phyloP scores from a whole-genome alignment of 306 rosid genomes.

The Medicago ruthenica region DNA sequence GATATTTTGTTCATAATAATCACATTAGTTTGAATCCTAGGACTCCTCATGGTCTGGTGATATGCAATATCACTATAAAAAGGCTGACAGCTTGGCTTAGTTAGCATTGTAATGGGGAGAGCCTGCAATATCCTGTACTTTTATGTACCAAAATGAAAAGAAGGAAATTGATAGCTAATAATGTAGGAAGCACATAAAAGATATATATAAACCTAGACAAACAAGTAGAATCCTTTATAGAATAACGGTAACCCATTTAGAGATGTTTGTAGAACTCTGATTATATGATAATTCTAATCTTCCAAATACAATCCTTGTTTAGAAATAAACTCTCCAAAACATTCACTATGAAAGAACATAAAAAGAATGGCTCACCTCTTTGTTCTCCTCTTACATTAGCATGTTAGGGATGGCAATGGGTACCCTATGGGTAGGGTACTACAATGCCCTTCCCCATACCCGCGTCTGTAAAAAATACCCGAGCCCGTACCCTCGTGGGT shows the following conservation, averaged over 20 bases:
- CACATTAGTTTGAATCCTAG: conserved; percentile 25
- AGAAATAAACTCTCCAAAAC: background rate
- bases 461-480: too few species aligned
- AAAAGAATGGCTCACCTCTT: conserved; percentile 11
- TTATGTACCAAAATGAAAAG: background rate
- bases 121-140: background rate
- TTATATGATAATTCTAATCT: background rate
- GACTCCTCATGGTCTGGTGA: conserved; percentile 7
- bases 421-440: too few species aligned
- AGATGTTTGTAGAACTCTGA: conserved; percentile 6
- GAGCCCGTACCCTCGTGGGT: too few species aligned
- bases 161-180: background rate
- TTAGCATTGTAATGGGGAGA: conserved; percentile 1
- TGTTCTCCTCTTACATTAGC: conserved; percentile 26
- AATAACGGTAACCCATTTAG: conserved; percentile 26
- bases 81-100: background rate
- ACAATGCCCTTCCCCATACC: too few species aligned
- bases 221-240: conserved; percentile 15
- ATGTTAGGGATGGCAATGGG: too few species aligned
- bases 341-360: background rate
- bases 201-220: background rate
- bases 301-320: background rate
- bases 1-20: conserved; percentile 2
- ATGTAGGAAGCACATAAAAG: background rate
- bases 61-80: background rate